Percentiles rank a stretch among this genome's conserved stretches.
Conservation (phyloP, 163 green algal species). For the Prototheca cutis region DNA sequence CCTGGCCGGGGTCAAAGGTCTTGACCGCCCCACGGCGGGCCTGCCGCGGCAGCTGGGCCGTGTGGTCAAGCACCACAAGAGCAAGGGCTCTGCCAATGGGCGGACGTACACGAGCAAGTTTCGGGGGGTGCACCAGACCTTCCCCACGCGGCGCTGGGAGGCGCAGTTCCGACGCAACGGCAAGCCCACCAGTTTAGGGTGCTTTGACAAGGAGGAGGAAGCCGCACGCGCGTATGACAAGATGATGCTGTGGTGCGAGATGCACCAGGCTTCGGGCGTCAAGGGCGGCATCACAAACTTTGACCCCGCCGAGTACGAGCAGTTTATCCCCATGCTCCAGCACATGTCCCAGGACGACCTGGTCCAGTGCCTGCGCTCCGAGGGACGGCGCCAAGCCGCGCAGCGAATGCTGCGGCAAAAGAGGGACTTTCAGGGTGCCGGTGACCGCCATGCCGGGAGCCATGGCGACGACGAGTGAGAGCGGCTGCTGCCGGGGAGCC, state of each 20-base stretch:
- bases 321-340: conserved; percentile 52
- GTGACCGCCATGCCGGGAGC: not conserved
- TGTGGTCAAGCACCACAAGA: conserved; percentile 10
- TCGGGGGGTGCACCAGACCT: conserved; percentile 84
- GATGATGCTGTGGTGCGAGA: conserved; percentile 94
- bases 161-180: conserved; percentile 79
- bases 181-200: conserved; percentile 82
- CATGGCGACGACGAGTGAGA: not conserved
- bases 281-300: conserved; percentile 87
- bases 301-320: conserved; percentile 67
- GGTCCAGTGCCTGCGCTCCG: conserved; percentile 56
- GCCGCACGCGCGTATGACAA: conserved; percentile 86
- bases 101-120: conserved; percentile 74
- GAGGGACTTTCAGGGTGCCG: conserved; percentile 21
- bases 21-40: no score
- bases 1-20: no score
- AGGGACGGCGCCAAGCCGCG: conserved; percentile 64
- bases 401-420: conserved; percentile 52
- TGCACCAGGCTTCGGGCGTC: conserved; percentile 58
- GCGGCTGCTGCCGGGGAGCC: not conserved
- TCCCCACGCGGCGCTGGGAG: conserved; percentile 84
- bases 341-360: conserved; percentile 64
- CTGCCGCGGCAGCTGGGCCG: no score
- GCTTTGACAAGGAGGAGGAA: conserved; percentile 85
- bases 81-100: conserved; percentile 14